Evolutionary conservation across 345 rosid genomes (phyloP), one percentile per base, ranked within the genome.

Genomic region (Lumnitzera littorea): DNA sequence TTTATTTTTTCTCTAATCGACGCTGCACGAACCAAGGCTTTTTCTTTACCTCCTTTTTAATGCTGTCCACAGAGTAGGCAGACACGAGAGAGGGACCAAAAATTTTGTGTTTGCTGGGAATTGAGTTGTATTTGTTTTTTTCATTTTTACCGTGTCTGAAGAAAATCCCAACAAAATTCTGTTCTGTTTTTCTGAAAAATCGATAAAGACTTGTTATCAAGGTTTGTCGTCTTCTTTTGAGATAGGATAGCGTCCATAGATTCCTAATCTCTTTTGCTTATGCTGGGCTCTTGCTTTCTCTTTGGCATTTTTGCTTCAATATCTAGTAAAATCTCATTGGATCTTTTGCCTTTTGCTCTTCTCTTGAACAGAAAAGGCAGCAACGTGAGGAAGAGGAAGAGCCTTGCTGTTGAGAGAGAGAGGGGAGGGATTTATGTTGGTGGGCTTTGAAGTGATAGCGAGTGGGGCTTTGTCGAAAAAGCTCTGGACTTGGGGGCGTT

Each of bases 371-470:
- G 9, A 3, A 36, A 36, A 36, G 43, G 43, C 43, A 36, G 43
- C 43, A 36, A 2, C 23, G 23, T n/a, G 51, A 7, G 12, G 13
- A 68, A 60, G 50, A 65, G 77, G 49, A 29, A 46, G 61, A 36
- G 41, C 50, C 20, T 20, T 20, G 20, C 20, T 20, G 20, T 1
- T 43, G 54, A 13, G 63, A 43, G 66, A 24, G 50, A 55, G 58
- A 15, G 57, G 50, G 62, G 27, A 62, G 87, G 76, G 80, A 80
- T 95, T 77, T 91, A 86, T 95, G 99, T 85, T 94, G 91, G 91
- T 87, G 82, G 80, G 69, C 63, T 78, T 72, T 83, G 84, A 70
- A 69, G 74, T 82, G 95, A 73, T 74, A 81, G 76, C 78, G 80
- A 78, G 80, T 88, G 81, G 84, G 82, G 79, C 84, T 80, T 82